phyloP scores from a whole-genome alignment of 129 eudicot species.

The Smallanthus sonchifolius region DNA sequence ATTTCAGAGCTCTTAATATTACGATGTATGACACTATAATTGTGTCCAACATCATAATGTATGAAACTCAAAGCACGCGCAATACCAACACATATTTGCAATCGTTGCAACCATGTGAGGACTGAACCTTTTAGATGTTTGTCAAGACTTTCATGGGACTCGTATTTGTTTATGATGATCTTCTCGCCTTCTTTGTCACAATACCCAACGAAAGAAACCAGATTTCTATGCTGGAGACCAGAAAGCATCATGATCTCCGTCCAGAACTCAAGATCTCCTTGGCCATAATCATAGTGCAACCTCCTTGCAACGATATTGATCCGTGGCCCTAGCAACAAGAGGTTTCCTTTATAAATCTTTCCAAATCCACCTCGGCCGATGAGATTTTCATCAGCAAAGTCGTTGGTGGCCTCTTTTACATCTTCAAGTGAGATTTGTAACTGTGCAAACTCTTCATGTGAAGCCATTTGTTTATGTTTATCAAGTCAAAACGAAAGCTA shows the following conservation, averaged over 20 bases:
- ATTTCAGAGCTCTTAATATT: constrained; percentile 1
- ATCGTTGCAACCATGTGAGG: constrained; percentile 8
- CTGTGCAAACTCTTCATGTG: background rate
- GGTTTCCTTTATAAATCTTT: background rate
- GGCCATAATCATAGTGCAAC: constrained; percentile 7
- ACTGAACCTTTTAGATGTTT: background rate
- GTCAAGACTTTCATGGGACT: background rate
- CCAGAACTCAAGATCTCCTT: constrained; percentile 4
- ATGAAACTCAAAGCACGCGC: constrained; percentile 2
- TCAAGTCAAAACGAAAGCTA: background rate
- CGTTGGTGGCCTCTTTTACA: background rate
- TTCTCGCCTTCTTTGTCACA: background rate
- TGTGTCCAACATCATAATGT: background rate
- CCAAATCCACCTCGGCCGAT: constrained; percentile 4
- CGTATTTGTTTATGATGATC: background rate
- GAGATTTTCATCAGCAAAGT: background rate
- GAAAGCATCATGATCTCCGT: too few species aligned
- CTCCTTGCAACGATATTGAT: background rate
- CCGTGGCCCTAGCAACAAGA: background rate
- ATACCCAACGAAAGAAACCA: constrained; percentile 9
- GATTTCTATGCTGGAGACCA: background rate
- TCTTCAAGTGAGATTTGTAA: background rate
- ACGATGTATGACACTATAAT: background rate
- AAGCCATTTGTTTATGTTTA: background rate
- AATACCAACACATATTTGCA: constrained; percentile 6